A percentile compares a stretch with the other conserved stretches of the same genome.
phyloP scores from a whole-genome alignment of 2,329 filamentous ascomycete genomes.

The Dactylellina leptospora region DNA sequence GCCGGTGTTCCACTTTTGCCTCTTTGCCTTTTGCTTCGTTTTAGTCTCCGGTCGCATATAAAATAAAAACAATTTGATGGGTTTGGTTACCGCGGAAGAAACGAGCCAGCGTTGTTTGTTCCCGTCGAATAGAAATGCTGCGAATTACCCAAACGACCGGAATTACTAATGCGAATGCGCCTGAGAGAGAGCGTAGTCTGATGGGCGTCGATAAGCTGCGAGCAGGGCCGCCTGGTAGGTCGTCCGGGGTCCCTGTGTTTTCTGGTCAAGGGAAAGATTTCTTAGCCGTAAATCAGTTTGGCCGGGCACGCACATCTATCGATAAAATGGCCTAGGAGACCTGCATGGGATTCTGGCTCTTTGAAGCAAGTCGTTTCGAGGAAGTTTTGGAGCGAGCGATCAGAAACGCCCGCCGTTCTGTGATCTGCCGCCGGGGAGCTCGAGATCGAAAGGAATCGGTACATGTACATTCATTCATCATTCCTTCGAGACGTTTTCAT shows the following conservation, averaged over 20 bases:
- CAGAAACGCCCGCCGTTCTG: conserved; percentile 19
- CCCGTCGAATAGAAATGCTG: conserved; percentile 33
- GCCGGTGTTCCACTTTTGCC: no score
- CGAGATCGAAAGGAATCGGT: conserved; percentile 11
- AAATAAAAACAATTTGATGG: no score
- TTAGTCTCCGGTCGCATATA: conserved; percentile 1
- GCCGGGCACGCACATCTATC: no score
- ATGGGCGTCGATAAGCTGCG: not conserved
- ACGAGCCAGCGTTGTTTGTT: not conserved
- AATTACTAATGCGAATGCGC: conserved; percentile 28
- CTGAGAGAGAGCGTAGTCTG: not conserved
- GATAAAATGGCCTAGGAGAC: conserved; percentile 1
- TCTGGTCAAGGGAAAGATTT: not conserved
- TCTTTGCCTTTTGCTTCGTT: no score
- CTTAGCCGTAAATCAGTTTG: not conserved
- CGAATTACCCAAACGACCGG: conserved; percentile 21
- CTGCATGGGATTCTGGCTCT: not conserved
- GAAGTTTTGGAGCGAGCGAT: not conserved
- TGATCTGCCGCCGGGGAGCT: conserved; percentile 36
- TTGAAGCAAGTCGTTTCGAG: conserved; percentile 6
- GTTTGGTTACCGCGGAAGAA: conserved; percentile 5
- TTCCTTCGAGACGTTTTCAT: conserved; percentile 43
- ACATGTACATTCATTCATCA: not conserved
- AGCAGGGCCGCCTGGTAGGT: not conserved
- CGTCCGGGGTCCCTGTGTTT: no score